Conservation (phyloP, 257 asterid species). For the Euphrasia confusa region DNA sequence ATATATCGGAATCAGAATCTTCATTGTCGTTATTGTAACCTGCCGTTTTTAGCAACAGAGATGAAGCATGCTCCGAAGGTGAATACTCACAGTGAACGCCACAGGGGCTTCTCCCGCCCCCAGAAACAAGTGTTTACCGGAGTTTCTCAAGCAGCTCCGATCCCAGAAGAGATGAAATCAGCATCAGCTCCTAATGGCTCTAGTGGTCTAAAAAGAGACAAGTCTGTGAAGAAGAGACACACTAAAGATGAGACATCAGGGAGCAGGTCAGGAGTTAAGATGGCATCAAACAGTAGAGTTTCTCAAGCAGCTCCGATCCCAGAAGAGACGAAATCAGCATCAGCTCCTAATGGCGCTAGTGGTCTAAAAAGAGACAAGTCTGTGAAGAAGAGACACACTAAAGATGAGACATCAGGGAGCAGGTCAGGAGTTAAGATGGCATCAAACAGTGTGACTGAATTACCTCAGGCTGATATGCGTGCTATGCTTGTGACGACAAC, state of each 20-base stretch:
- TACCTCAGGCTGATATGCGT: slow-evolving; percentile 28
- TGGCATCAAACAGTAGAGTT: slow-evolving; percentile 20
- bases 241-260: slow-evolving; percentile 24
- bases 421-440: slow-evolving; percentile 23
- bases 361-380: slow-evolving; percentile 27
- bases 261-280: slow-evolving; percentile 21
- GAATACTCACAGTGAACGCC: slow-evolving; percentile 16
- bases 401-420: slow-evolving; percentile 24
- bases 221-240: slow-evolving; percentile 39
- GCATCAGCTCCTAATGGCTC: slow-evolving; percentile 25
- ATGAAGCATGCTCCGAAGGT: slow-evolving; percentile 11
- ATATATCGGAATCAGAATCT: slow-evolving; percentile 38
- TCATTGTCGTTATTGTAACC: slow-evolving; percentile 40
- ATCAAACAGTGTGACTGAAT: slow-evolving; percentile 27
- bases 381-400: slow-evolving; percentile 37
- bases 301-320: slow-evolving; percentile 12
- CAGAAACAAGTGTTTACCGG: slow-evolving; percentile 21
- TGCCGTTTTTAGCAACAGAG: slow-evolving; percentile 46
- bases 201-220: slow-evolving; percentile 26
- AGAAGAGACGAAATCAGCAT: slow-evolving; percentile 22
- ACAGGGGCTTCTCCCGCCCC: slow-evolving; percentile 13
- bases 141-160: slow-evolving; percentile 21
- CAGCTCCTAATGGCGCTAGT: slow-evolving; percentile 25
- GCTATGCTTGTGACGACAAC: slow-evolving; percentile 41
- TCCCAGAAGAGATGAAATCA: slow-evolving; percentile 23